phyloP scores from a whole-genome alignment of 768 basidiomycete genomes.

The Glaciozyma antarctica region DNA sequence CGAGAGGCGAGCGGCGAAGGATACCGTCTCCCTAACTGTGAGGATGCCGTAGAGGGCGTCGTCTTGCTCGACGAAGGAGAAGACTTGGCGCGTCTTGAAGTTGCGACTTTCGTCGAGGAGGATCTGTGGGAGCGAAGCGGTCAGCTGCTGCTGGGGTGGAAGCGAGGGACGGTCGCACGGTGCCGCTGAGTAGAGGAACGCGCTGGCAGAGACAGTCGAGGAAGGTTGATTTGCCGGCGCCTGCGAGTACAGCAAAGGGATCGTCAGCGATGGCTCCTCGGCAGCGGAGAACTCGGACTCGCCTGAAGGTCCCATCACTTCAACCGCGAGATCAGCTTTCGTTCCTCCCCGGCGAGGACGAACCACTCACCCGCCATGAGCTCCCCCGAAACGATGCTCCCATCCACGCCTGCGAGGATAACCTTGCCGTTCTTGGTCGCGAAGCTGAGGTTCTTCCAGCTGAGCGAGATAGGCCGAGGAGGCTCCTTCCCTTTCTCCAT shows the following conservation, averaged over 20 bases:
- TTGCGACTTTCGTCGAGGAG: constrained; percentile 28
- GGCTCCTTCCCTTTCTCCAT: too few species aligned
- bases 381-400: too few species aligned
- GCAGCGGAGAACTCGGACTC: too few species aligned
- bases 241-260: background rate
- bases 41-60: constrained; percentile 53
- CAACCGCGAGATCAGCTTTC: background rate
- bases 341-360: too few species aligned
- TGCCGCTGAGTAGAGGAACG: constrained; percentile 25
- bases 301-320: constrained; percentile 26
- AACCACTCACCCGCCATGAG: too few species aligned
- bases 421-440: too few species aligned
- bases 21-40: constrained; percentile 51
- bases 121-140: constrained; percentile 11
- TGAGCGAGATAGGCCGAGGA: too few species aligned
- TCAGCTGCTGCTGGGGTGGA: background rate
- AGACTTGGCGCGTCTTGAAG: constrained; percentile 42
- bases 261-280: too few species aligned
- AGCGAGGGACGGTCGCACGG: background rate
- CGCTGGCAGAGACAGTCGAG: constrained; percentile 39
- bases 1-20: constrained; percentile 50
- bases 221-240: constrained; percentile 41
- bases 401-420: too few species aligned
- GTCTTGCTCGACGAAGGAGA: constrained; percentile 53
- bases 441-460: too few species aligned